phyloP scores from a whole-genome alignment of 345 rosid genomes.

The Salix purpurea region DNA sequence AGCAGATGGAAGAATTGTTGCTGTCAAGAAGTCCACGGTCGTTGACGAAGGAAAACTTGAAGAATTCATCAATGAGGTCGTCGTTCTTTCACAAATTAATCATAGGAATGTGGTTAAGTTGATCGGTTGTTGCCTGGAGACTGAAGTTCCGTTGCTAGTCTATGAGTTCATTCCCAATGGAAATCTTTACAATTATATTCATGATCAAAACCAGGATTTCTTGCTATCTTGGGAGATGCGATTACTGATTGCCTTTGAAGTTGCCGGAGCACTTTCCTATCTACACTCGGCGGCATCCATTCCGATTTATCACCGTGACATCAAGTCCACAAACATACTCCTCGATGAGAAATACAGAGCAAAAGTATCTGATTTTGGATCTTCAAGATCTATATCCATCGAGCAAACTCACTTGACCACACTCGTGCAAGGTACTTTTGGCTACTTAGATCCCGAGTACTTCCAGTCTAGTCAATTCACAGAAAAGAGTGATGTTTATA shows the following conservation, averaged over 20 bases:
- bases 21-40: constrained; percentile 9
- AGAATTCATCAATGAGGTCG: constrained; percentile 13
- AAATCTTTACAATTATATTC: constrained; percentile 12
- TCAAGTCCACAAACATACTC: constrained; percentile 23
- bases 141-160: constrained; percentile 5
- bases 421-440: constrained; percentile 26
- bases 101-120: constrained; percentile 17
- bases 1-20: constrained; percentile 7
- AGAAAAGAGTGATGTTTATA: constrained; percentile 22
- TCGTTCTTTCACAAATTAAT: constrained; percentile 11
- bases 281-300: constrained; percentile 15
- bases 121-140: constrained; percentile 15
- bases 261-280: constrained; percentile 11
- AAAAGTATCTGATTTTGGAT: constrained; percentile 24
- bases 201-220: background rate
- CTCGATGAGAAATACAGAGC: constrained; percentile 14
- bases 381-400: constrained; percentile 12
- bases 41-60: background rate
- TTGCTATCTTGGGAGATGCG: constrained; percentile 9
- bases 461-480: constrained; percentile 9
- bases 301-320: constrained; percentile 15
- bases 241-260: constrained; percentile 12
- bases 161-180: constrained; percentile 13
- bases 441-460: constrained; percentile 25
- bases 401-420: constrained; percentile 24